phyloP scores from a whole-genome alignment of 202 grass and related monocot species.

The Miscanthus sacchariflorus region DNA sequence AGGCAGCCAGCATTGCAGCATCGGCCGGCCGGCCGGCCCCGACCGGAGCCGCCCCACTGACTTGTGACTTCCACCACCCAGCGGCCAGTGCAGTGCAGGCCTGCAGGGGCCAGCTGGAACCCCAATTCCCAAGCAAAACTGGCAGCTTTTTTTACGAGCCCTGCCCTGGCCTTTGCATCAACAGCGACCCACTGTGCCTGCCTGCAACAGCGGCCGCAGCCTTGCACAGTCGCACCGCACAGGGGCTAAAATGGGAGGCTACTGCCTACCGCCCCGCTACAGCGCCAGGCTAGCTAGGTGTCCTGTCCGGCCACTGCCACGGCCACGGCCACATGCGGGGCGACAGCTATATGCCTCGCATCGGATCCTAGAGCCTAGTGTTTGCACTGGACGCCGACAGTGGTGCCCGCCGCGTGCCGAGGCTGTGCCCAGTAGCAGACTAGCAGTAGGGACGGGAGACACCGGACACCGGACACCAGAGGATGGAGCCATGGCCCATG shows the following conservation, averaged over 20 bases:
- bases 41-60: neutral
- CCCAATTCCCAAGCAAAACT: slow-evolving; percentile 21
- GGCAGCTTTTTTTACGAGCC: slow-evolving; percentile 12
- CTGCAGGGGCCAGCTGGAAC: neutral
- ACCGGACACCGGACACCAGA: too few relatives aligned
- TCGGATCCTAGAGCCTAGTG: neutral
- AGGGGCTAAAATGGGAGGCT: neutral
- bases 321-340: neutral
- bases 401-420: neutral
- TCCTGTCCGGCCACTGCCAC: neutral
- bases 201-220: neutral
- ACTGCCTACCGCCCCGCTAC: neutral
- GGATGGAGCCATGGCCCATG: too few relatives aligned
- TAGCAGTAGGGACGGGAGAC: neutral
- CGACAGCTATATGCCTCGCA: neutral
- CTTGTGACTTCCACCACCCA: neutral
- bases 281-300: neutral
- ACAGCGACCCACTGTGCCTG: neutral
- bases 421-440: neutral
- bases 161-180: neutral
- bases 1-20: too few relatives aligned
- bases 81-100: neutral
- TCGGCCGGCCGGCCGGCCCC: neutral
- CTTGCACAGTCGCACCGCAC: neutral
- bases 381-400: neutral